Percentiles rank a stretch among this genome's conserved stretches.
phyloP scores from a whole-genome alignment of 2,329 filamentous ascomycete genomes.

The Fusarium humuli region DNA sequence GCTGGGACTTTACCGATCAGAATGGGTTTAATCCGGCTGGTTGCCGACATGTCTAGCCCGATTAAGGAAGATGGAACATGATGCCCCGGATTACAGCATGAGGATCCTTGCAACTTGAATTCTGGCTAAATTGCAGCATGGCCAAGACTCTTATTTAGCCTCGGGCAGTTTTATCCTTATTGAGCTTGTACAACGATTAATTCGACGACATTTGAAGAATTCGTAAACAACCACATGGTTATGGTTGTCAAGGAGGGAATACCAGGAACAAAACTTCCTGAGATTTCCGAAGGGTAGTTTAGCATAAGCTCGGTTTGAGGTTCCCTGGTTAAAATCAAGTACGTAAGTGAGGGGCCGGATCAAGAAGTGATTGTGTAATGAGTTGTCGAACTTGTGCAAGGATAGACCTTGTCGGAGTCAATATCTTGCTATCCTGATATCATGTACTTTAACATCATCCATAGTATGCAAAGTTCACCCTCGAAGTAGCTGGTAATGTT shows the following conservation, averaged over 20 bases:
- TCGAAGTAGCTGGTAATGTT: neutral
- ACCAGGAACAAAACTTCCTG: neutral
- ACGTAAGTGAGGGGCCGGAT: neutral
- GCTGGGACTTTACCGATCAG: neutral
- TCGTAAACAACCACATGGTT: neutral
- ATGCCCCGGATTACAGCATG: neutral
- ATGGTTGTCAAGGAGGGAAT: neutral
- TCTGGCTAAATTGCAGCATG: neutral
- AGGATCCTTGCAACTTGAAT: slow-evolving; percentile 1
- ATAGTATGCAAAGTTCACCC: neutral
- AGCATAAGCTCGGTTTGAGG: neutral
- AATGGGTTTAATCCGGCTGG: neutral
- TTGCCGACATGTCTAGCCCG: neutral
- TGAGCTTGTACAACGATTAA: neutral
- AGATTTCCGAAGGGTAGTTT: neutral
- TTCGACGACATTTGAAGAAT: neutral
- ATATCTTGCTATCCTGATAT: neutral
- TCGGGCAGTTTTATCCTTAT: neutral
- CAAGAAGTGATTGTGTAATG: neutral
- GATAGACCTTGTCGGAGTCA: neutral
- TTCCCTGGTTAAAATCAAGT: neutral
- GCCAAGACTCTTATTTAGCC: neutral
- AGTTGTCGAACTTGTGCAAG: neutral
- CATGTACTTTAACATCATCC: neutral
- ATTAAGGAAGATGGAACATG: slow-evolving; percentile 4